Percentiles rank a stretch among this genome's conserved stretches.
Conservation (phyloP, 78 protist species). For the Tieghemostelium lacteum region DNA sequence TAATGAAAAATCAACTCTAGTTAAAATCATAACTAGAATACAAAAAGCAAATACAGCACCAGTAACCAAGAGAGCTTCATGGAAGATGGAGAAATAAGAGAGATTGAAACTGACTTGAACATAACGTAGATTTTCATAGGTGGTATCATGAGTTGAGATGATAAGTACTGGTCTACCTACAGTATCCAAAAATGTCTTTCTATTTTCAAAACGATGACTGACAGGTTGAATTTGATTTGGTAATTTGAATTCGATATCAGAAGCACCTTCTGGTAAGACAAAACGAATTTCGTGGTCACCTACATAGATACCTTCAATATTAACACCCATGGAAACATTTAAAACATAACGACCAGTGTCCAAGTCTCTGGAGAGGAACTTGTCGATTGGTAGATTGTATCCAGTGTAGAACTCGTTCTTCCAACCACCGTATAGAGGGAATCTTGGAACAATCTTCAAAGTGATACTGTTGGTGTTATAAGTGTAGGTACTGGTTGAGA, state of each 20-base stretch:
- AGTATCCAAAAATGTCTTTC: conserved; percentile 83
- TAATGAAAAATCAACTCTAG: conserved; percentile 56
- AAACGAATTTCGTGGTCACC: conserved; percentile 67
- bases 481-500: conserved; percentile 83
- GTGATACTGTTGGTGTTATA: conserved; percentile 13
- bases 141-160: conserved; percentile 9
- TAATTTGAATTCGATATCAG: conserved; percentile 43
- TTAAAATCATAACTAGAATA: conserved; percentile 36
- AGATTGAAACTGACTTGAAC: conserved; percentile 62
- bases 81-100: conserved; percentile 44
- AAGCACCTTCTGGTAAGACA: conserved; percentile 92
- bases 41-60: conserved; percentile 68
- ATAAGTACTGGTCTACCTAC: conserved; percentile 81
- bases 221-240: conserved; percentile 57
- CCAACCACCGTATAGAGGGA: conserved; percentile 95
- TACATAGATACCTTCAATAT: conserved; percentile 56
- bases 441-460: conserved; percentile 84
- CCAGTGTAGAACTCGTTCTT: conserved; percentile 84
- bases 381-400: conserved; percentile 87
- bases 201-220: conserved; percentile 5
- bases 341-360: conserved; percentile 37
- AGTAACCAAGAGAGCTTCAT: conserved; percentile 74
- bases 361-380: conserved; percentile 49
- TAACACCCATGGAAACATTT: conserved; percentile 63
- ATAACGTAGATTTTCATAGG: conserved; percentile 37